phyloP scores from a whole-genome alignment of 2,329 filamentous ascomycete genomes.

The Hymenoscyphus infarciens region DNA sequence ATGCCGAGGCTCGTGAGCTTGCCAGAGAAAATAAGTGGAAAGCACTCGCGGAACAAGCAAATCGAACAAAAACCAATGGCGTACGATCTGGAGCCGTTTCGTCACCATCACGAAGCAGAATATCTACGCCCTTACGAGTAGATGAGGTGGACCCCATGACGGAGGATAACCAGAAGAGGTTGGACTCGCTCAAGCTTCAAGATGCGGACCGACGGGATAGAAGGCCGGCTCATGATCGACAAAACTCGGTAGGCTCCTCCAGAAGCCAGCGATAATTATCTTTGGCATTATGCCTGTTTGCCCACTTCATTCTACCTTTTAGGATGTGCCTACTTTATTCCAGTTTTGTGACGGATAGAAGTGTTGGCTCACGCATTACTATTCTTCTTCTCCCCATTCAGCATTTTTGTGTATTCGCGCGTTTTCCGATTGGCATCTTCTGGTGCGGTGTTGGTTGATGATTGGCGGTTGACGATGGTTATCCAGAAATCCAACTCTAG shows the following conservation, averaged over 20 bases:
- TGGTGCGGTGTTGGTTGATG: slow-evolving; percentile 23
- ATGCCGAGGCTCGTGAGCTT: slow-evolving; percentile 77
- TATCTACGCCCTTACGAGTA: slow-evolving; percentile 46
- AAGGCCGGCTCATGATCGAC: slow-evolving; percentile 56
- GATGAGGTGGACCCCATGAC: slow-evolving; percentile 78
- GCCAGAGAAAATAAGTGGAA: slow-evolving; percentile 87
- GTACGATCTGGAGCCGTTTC: slow-evolving; percentile 36
- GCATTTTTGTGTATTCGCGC: slow-evolving; percentile 13
- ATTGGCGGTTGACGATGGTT: slow-evolving; percentile 5
- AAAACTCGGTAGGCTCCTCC: slow-evolving; percentile 51
- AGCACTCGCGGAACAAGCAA: slow-evolving; percentile 74
- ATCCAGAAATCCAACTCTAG: slow-evolving; percentile 24
- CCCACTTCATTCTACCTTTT: slow-evolving; percentile 30
- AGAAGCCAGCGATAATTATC: slow-evolving; percentile 38
- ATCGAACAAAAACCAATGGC: slow-evolving; percentile 55
- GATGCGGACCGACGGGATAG: slow-evolving; percentile 65
- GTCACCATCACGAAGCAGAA: slow-evolving; percentile 39
- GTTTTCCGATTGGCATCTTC: slow-evolving; percentile 13
- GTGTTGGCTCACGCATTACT: slow-evolving; percentile 30
- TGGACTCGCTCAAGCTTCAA: slow-evolving; percentile 87
- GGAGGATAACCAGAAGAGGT: slow-evolving; percentile 79
- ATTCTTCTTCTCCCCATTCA: slow-evolving; percentile 17
- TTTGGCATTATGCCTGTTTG: slow-evolving; percentile 22
- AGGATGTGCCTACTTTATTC: slow-evolving; percentile 20
- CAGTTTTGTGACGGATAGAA: slow-evolving; percentile 27